These are phyloP conservation scores for Kingdonia uniflora DNA, from an alignment of 164 flowering plant genomes.

Conservation along the genomic window DNA sequence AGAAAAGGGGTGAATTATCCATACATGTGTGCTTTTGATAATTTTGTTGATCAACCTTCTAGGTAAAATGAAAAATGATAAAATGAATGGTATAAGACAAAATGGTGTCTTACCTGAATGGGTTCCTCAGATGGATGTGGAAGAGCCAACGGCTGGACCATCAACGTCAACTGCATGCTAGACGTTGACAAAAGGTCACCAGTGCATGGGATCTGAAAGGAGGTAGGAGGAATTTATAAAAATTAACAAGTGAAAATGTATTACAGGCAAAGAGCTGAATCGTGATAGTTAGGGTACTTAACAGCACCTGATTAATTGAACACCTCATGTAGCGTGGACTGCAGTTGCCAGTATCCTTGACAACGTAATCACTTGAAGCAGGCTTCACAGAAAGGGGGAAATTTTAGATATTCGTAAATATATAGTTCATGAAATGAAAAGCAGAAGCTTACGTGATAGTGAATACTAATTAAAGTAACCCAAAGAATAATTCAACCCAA, in stretches of 20 bases:
- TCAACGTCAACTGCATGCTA: conserved; percentile 84
- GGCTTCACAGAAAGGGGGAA: conserved; percentile 36
- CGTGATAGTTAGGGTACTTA: not conserved
- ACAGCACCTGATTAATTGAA: conserved; percentile 72
- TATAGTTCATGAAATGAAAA: not conserved
- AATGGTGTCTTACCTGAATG: conserved; percentile 53
- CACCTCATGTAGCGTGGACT: conserved; percentile 98
- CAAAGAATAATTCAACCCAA: too few species aligned
- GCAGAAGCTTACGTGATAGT: not conserved
- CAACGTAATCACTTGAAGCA: conserved; percentile 83
- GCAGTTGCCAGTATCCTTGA: conserved; percentile 89
- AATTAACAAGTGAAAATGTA: too few species aligned
- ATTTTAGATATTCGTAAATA: not conserved
- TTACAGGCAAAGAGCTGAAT: too few species aligned
- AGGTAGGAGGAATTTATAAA: not conserved
- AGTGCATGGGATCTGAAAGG: conserved; percentile 81
- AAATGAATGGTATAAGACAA: too few species aligned
- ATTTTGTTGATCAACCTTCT: too few species aligned
- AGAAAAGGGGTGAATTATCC: too few species aligned
- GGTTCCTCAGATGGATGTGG: conserved; percentile 98
- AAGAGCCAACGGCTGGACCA: conserved; percentile 94
- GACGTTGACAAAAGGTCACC: conserved; percentile 80
- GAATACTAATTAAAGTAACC: not conserved
- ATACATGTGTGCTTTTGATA: too few species aligned
- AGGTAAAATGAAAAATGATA: not conserved